Evolutionary conservation across 768 basidiomycete genomes (phyloP), one percentile per base, ranked within the genome.

Genomic region (Serendipita sp.): DNA sequence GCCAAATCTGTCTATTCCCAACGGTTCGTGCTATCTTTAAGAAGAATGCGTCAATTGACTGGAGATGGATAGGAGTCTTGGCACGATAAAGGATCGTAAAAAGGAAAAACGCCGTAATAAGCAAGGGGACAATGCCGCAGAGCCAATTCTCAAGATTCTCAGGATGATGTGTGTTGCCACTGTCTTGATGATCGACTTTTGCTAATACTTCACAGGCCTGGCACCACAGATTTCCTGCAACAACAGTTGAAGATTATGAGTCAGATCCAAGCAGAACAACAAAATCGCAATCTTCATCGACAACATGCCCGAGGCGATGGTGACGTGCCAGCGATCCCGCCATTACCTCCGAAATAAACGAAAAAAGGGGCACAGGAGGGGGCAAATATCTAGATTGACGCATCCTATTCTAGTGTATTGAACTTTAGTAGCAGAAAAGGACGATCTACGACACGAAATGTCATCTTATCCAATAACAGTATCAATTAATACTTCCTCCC

Each of bases 1-100:
- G 88, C 85, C 2, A 98, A 98, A 81, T 91, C 90, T 66, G 89
- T 99, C 18, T 89, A 91, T 68, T 78, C 85, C 11, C 93, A 95
- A 70, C 84, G 92, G 56, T 60, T n/a, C 23, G 48, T 51, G 7
- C 13, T 41, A 13, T 13, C 41, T 51, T 32, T n/a, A 32, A 7
- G 30, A 5, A 51, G 7, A n/a, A n/a, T 51, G n/a, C n/a, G 13
- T 18, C 7, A n/a, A 8, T 8, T 51, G 18, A 51, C 48, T 51
- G n/a, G 30, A 51, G n/a, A 4, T 30, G 10, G 8, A 35, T n/a
- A 60, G 56, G 58, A 99, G 97, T 73, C 82, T 98, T 3, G 95
- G 95, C 10, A 99, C 96, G 4, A 98, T 99, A 73, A 86, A 86
- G 74, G 85, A 93, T 70, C 82, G 91, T 68, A 97, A 97, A 80